phyloP scores from a whole-genome alignment of 176 grass and related monocot species.

The Puya raimondii region DNA sequence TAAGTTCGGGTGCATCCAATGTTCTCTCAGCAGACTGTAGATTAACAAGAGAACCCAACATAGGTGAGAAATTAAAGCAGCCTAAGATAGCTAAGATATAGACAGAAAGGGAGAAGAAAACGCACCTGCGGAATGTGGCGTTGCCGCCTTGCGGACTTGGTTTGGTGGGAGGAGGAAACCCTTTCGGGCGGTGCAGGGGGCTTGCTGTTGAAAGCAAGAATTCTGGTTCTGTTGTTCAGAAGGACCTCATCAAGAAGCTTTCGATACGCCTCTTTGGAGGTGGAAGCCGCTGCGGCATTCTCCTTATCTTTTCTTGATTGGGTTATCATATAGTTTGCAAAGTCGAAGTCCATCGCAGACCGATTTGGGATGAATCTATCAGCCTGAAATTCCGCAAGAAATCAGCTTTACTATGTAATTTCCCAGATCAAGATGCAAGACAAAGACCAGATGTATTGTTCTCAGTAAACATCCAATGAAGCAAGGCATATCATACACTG shows the following conservation, averaged over 20 bases:
- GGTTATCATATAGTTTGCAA: slow-evolving; percentile 44
- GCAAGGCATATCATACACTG: neutral
- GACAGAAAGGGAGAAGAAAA: neutral
- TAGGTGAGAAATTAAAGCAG: no score
- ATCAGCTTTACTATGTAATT: neutral
- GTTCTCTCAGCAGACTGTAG: slow-evolving; percentile 39
- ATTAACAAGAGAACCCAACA: no score
- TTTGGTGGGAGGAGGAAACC: slow-evolving; percentile 7
- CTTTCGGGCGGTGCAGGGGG: slow-evolving; percentile 19
- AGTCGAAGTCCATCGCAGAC: slow-evolving; percentile 50
- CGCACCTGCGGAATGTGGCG: slow-evolving; percentile 45
- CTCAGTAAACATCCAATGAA: neutral
- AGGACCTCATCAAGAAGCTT: slow-evolving; percentile 45
- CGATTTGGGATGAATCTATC: slow-evolving; percentile 63
- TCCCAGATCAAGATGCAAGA: neutral
- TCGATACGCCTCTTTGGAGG: slow-evolving; percentile 35
- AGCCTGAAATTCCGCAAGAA: slow-evolving; percentile 29
- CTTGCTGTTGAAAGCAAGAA: slow-evolving; percentile 51
- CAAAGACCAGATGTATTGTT: neutral
- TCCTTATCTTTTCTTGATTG: slow-evolving; percentile 41
- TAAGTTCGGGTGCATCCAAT: slow-evolving; percentile 38
- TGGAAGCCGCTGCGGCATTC: slow-evolving; percentile 23
- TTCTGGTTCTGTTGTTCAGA: slow-evolving; percentile 35
- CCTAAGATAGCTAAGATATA: no score
- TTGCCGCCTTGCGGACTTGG: slow-evolving; percentile 19